These are phyloP conservation scores for Carex arenaria DNA, from an alignment of 202 grass and related monocot genomes.

Conservation along the genomic window DNA sequence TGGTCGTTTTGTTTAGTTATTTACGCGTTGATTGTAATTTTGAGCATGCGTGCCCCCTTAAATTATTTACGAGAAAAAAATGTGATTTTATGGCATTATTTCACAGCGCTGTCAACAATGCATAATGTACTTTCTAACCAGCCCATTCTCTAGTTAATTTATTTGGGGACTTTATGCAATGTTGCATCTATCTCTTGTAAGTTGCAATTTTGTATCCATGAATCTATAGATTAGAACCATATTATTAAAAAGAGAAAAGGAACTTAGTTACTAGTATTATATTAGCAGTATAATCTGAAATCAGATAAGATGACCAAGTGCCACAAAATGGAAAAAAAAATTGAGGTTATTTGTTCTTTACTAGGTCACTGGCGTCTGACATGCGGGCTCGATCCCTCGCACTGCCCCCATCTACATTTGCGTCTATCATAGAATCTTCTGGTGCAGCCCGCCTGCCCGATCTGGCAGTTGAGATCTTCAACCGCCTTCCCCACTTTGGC, in stretches of 20 bases:
- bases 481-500: slow-evolving; percentile 60
- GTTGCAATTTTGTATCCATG: neutral
- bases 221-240: neutral
- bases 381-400: slow-evolving; percentile 67
- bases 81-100: neutral
- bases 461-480: slow-evolving; percentile 84
- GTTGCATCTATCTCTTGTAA: neutral
- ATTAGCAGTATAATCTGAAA: neutral
- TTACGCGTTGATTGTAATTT: neutral
- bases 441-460: slow-evolving; percentile 60
- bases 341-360: neutral
- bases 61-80: neutral
- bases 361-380: slow-evolving; percentile 48
- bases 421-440: slow-evolving; percentile 76
- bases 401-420: slow-evolving; percentile 52
- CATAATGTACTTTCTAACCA: neutral
- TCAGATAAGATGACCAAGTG: neutral
- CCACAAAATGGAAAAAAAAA: neutral
- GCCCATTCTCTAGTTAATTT: neutral
- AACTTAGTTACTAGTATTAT: neutral
- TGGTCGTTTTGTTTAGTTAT: neutral
- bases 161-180: neutral
- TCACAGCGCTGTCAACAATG: too few relatives aligned
- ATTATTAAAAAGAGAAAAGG: neutral
- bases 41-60: neutral